Conservation (phyloP, 257 asterid genomes). For the Perilla frutescens region DNA sequence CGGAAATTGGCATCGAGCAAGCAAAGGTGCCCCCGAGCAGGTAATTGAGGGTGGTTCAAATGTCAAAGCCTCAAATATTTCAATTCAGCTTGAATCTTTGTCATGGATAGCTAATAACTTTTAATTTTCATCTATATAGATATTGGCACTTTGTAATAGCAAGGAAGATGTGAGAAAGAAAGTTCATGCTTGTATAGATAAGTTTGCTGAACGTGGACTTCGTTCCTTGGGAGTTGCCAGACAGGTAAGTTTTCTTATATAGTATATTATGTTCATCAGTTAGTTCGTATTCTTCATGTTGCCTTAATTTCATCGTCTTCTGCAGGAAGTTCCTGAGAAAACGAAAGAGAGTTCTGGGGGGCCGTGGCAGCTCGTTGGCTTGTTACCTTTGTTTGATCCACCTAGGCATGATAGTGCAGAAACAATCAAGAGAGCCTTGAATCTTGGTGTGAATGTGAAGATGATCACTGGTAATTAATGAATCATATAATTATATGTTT, state of each 20-base stretch:
- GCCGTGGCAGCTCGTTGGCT: conserved; percentile 91
- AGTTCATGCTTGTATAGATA: conserved; percentile 77
- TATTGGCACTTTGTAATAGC: conserved; percentile 64
- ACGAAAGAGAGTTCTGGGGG: conserved; percentile 79
- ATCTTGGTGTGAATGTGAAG: conserved; percentile 94
- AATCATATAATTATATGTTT: neutral
- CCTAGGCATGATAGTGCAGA: conserved; percentile 99
- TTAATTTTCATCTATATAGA: conserved; percentile 45
- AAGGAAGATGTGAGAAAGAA: conserved; percentile 74
- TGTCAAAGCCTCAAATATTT: too few species aligned
- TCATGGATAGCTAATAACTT: neutral
- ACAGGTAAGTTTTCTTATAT: conserved; percentile 56
- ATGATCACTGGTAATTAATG: conserved; percentile 81
- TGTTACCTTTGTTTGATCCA: conserved; percentile 89
- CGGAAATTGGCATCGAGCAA: conserved; percentile 86
- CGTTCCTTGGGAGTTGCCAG: conserved; percentile 86
- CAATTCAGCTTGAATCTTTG: neutral
- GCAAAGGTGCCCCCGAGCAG: conserved; percentile 99
- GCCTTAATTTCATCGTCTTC: neutral
- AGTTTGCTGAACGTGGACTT: conserved; percentile 94
- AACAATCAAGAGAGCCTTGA: conserved; percentile 84
- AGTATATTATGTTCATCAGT: neutral
- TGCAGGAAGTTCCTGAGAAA: conserved; percentile 85
- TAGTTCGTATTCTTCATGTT: neutral
- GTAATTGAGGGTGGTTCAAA: conserved; percentile 36